phyloP scores from a whole-genome alignment of 2,329 filamentous ascomycete genomes.

The Colletotrichum magnum region DNA sequence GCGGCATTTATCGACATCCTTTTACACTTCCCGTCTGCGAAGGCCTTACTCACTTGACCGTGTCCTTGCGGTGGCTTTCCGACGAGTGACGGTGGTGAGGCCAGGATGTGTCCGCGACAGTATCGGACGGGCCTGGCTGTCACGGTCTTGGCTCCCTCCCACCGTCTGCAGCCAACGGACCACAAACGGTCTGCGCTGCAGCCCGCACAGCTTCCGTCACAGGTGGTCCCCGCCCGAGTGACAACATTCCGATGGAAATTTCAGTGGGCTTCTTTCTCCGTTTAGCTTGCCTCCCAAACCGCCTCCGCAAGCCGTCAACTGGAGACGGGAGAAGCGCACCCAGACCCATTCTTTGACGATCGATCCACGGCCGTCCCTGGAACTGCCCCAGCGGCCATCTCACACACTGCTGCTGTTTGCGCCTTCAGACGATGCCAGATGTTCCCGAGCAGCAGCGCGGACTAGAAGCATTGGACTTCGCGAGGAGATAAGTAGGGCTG shows the following conservation, averaged over 20 bases:
- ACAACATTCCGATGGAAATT: slow-evolving; percentile 9
- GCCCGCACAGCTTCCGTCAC: slow-evolving; percentile 17
- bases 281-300: background rate
- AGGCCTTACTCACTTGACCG: slow-evolving; percentile 10
- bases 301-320: slow-evolving; percentile 4
- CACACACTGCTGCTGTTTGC: background rate
- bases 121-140: slow-evolving; percentile 26
- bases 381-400: slow-evolving; percentile 17
- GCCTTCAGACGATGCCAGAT: slow-evolving; percentile 30
- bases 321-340: slow-evolving; percentile 29
- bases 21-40: background rate
- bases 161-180: slow-evolving; percentile 18
- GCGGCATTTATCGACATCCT: slow-evolving; percentile 23
- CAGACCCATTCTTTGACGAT: slow-evolving; percentile 27
- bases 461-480: background rate
- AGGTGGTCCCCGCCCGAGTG: background rate
- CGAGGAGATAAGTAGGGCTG: background rate
- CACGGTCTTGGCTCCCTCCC: slow-evolving; percentile 37
- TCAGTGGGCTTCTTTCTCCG: background rate
- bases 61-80: slow-evolving; percentile 14
- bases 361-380: slow-evolving; percentile 31
- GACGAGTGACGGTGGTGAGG: slow-evolving; percentile 4
- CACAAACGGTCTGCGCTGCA: background rate
- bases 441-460: slow-evolving; percentile 8
- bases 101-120: slow-evolving; percentile 1